Conservation (phyloP, 805 yeast species). For the Hanseniaspora clermontiae region DNA sequence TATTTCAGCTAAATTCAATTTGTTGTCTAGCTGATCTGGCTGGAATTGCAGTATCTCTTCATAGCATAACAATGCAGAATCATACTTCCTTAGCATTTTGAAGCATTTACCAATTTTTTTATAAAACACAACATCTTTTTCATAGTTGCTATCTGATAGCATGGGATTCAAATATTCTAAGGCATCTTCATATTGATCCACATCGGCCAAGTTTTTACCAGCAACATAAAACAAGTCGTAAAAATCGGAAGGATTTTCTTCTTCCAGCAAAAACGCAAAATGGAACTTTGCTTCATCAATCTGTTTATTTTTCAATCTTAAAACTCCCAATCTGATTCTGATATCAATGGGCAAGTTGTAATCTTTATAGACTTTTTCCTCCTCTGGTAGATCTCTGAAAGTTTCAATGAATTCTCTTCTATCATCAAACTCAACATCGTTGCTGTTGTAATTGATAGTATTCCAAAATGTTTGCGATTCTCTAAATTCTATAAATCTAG, state of each 20-base stretch:
- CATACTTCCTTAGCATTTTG: constrained; percentile 57
- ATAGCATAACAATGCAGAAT: constrained; percentile 50
- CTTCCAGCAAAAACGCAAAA: constrained; percentile 44
- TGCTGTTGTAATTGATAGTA: constrained; percentile 29
- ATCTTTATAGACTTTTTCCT: constrained; percentile 28
- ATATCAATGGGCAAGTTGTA: constrained; percentile 72
- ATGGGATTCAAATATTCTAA: constrained; percentile 50
- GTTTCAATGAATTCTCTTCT: constrained; percentile 42
- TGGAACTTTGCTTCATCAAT: constrained; percentile 63
- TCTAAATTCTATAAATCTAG: constrained; percentile 74
- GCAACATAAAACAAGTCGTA: constrained; percentile 66
- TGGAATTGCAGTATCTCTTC: constrained; percentile 40
- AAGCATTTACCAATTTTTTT: constrained; percentile 62
- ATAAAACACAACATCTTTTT: constrained; percentile 33
- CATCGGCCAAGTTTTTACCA: constrained; percentile 57
- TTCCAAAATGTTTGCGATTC: constrained; percentile 36
- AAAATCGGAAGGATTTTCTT: constrained; percentile 42
- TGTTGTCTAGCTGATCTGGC: constrained; percentile 57
- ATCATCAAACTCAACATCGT: constrained; percentile 76
- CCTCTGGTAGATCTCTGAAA: constrained; percentile 31
- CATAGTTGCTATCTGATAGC: constrained; percentile 40
- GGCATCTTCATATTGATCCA: constrained; percentile 65
- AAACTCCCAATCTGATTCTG: constrained; percentile 62
- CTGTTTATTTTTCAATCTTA: constrained; percentile 54
- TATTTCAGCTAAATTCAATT: constrained; percentile 71